These are phyloP conservation scores for Fermentozyma sake DNA, from an alignment of 1,139 yeast genomes.

Conservation along the genomic window DNA sequence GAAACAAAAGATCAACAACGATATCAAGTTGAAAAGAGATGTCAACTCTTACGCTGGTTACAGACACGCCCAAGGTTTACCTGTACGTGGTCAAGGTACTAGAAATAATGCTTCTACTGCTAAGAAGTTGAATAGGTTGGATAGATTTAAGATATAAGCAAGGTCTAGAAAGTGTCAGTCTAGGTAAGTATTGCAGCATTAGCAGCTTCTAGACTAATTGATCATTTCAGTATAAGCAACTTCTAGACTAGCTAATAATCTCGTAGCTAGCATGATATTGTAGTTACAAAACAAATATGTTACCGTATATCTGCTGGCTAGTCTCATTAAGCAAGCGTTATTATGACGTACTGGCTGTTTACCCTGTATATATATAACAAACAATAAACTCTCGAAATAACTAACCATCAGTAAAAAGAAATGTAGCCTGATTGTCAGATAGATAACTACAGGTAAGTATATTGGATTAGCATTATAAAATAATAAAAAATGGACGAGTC, in stretches of 20 bases:
- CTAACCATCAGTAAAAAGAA: not conserved
- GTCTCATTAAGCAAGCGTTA: too few species aligned
- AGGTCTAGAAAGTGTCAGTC: too few species aligned
- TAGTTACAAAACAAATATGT: too few species aligned
- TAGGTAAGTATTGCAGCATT: too few species aligned
- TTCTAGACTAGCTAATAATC: too few species aligned
- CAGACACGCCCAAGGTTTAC: conserved; percentile 84
- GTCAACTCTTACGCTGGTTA: conserved; percentile 87
- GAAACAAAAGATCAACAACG: conserved; percentile 70
- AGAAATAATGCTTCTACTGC: conserved; percentile 90
- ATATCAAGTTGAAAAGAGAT: conserved; percentile 73
- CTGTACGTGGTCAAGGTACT: conserved; percentile 93
- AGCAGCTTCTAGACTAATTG: too few species aligned
- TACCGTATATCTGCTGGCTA: too few species aligned
- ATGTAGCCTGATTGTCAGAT: not conserved
- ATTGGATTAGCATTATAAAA: too few species aligned
- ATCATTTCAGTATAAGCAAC: too few species aligned
- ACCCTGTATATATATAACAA: conserved; percentile 2
- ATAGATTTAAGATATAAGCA: conserved; percentile 43
- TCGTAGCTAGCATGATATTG: too few species aligned
- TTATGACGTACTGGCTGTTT: too few species aligned
- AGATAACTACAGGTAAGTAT: too few species aligned
- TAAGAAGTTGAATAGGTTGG: conserved; percentile 71
- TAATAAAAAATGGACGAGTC: conserved; percentile 63
- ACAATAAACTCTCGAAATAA: not conserved